Conservation (phyloP, 2,329 filamentous ascomycete species). For the Grosmannia serpens region DNA sequence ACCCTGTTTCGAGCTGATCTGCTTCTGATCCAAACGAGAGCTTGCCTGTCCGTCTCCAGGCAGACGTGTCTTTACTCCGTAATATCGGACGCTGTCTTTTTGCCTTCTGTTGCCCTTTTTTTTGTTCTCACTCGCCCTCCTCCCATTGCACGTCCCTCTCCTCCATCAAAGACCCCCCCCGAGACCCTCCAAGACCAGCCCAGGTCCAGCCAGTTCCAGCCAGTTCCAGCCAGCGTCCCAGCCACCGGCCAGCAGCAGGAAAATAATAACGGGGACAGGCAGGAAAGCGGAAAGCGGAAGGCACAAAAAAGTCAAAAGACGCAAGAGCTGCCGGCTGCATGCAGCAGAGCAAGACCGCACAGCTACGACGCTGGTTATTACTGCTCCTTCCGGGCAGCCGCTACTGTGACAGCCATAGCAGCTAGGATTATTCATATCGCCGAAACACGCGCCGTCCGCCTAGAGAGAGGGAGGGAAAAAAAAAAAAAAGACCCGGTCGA, state of each 20-base stretch:
- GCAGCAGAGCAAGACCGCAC: not conserved
- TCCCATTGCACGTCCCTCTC: no score
- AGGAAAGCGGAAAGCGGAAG: no score
- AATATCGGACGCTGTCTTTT: no score
- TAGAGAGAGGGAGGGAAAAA: not conserved
- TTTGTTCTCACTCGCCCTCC: no score
- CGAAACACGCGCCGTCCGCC: not conserved
- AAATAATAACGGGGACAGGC: not conserved
- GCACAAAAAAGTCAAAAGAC: no score
- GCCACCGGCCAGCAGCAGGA: not conserved
- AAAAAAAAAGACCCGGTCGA: not conserved
- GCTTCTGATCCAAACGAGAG: not conserved
- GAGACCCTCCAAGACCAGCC: no score
- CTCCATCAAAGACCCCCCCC: no score
- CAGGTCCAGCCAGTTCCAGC: no score
- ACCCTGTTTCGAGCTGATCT: not conserved
- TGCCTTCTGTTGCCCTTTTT: not conserved
- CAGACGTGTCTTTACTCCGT: not conserved
- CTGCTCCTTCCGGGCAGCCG: not conserved
- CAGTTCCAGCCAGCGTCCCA: not conserved
- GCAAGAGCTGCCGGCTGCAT: not conserved
- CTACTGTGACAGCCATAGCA: not conserved
- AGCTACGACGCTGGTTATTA: not conserved
- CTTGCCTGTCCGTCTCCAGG: not conserved
- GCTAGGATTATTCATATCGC: constrained; percentile 6